Conservation (phyloP, 179 eudicot species). For the Actinidia arguta region DNA sequence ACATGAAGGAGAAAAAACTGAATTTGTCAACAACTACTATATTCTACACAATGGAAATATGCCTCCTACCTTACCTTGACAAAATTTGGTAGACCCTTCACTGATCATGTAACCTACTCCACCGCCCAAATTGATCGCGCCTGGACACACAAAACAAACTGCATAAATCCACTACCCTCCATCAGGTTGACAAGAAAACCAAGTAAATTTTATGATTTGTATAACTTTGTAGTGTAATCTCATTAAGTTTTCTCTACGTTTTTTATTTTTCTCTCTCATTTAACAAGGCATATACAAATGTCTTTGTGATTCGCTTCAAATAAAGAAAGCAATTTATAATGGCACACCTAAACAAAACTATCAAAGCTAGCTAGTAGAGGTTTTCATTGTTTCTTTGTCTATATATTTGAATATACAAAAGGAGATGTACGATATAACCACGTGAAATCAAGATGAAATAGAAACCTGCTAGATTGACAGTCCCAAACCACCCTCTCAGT, state of each 20-base stretch:
- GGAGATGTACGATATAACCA: not conserved
- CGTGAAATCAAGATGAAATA: not conserved
- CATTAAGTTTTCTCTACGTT: not conserved
- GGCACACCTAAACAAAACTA: not conserved
- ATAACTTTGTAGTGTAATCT: not conserved
- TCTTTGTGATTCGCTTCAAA: not conserved
- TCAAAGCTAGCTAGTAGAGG: not conserved
- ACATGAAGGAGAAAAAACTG: not conserved
- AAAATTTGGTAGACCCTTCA: slow-evolving; percentile 89
- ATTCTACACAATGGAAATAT: slow-evolving; percentile 11
- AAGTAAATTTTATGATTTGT: not conserved
- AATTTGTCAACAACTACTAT: not conserved
- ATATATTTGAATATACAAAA: not conserved
- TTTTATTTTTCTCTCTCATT: not conserved
- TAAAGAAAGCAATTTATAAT: not conserved
- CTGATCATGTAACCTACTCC: slow-evolving; percentile 93
- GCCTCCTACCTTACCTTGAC: slow-evolving; percentile 74
- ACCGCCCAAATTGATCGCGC: slow-evolving; percentile 63
- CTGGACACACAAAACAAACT: slow-evolving; percentile 43
- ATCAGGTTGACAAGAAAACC: not conserved
- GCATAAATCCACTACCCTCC: not conserved
- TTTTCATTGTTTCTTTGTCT: not conserved
- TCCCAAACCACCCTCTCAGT: slow-evolving; percentile 90
- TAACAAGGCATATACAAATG: not conserved
- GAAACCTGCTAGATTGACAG: slow-evolving; percentile 89